Evolutionary conservation across 2,329 filamentous ascomycete species (phyloP).

Genomic region (Triangularia verruculosa): DNA sequence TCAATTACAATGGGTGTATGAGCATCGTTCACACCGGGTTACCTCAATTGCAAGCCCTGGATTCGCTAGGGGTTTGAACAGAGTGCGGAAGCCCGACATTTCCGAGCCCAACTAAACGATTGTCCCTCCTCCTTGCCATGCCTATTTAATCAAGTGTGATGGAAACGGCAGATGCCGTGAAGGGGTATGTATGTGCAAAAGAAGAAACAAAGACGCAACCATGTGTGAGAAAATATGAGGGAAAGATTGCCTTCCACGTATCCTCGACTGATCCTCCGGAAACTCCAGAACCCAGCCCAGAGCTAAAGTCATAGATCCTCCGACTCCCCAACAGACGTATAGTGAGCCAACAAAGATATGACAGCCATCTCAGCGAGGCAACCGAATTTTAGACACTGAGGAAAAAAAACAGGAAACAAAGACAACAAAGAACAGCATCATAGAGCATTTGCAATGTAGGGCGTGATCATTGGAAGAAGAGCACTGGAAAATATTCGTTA

Average conservation of each 20-base stretch:
- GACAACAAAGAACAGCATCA: constrained; percentile 7
- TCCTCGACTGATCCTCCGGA: constrained; percentile 8
- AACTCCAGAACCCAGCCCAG: constrained; percentile 14
- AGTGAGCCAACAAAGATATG: neutral
- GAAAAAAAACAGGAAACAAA: neutral
- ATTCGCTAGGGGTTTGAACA: neutral
- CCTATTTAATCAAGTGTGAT: constrained; percentile 9
- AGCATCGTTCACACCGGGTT: neutral
- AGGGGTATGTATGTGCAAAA: constrained; percentile 28
- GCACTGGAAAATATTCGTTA: constrained; percentile 21
- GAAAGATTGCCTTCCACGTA: constrained; percentile 15
- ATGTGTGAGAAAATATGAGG: constrained; percentile 12
- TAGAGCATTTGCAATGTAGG: constrained; percentile 28
- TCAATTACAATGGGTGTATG: constrained; percentile 2
- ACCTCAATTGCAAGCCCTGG: neutral
- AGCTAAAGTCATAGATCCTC: neutral
- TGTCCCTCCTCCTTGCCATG: constrained; percentile 3
- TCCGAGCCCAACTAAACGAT: neutral
- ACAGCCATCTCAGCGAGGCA: neutral
- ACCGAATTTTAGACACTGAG: neutral
- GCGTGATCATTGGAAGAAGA: constrained; percentile 25
- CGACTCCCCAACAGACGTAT: neutral
- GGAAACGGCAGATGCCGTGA: constrained; percentile 21
- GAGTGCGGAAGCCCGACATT: neutral
- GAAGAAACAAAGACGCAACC: constrained; percentile 18